Percentiles rank a stretch among this genome's conserved stretches.
phyloP scores from a whole-genome alignment of 495 filamentous ascomycete genomes.

The Pseudomonodictys pantanalensis region DNA sequence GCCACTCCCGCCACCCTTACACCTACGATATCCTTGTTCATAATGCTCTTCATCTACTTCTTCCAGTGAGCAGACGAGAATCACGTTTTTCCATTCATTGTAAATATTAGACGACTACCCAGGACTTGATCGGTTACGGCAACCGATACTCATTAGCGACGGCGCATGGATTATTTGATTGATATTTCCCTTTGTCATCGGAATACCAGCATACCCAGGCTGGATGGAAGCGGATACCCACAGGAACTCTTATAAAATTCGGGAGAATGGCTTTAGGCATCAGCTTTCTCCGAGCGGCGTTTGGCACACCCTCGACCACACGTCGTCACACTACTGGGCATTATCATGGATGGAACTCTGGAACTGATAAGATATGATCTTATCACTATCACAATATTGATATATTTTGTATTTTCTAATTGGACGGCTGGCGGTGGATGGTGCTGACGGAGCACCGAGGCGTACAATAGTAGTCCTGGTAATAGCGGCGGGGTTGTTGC shows the following conservation, averaged over 20 bases:
- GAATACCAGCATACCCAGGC: slow-evolving; percentile 6
- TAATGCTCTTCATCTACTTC: slow-evolving; percentile 29
- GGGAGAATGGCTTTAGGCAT: slow-evolving; percentile 8
- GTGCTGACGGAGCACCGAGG: not conserved
- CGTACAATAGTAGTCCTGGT: too few species aligned
- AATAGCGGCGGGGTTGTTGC: not conserved
- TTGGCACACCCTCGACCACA: not conserved
- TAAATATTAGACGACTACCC: not conserved
- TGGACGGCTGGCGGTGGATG: not conserved
- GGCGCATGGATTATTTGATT: slow-evolving; percentile 19
- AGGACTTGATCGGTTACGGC: slow-evolving; percentile 10
- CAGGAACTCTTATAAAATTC: slow-evolving; percentile 8
- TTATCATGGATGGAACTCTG: not conserved
- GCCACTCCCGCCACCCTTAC: slow-evolving; percentile 4
- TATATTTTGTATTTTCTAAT: slow-evolving; percentile 21
- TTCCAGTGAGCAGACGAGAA: slow-evolving; percentile 13
- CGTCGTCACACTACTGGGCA: not conserved
- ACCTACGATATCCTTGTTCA: slow-evolving; percentile 24
- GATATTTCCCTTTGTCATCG: slow-evolving; percentile 4
- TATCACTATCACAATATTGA: slow-evolving; percentile 4
- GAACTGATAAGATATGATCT: not conserved
- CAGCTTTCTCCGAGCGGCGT: slow-evolving; percentile 2
- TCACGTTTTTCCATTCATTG: not conserved
- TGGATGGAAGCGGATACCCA: slow-evolving; percentile 15
- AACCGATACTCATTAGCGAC: slow-evolving; percentile 27